Conservation (phyloP, 768 basidiomycete genomes). For the Suillus clintonianus region DNA sequence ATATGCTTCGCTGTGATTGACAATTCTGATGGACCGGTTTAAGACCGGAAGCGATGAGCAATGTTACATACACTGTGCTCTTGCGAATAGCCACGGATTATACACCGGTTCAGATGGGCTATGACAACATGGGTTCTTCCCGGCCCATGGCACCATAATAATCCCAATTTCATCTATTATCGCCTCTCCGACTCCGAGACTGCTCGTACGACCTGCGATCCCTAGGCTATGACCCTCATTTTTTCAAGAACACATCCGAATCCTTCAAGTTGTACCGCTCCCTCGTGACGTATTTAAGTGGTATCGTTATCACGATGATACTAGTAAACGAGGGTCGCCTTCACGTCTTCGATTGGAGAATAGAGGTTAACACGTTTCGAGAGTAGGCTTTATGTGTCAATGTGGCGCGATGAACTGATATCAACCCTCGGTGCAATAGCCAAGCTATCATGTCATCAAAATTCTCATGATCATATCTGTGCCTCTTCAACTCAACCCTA, state of each 20-base stretch:
- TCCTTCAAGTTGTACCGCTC: background rate
- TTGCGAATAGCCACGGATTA: background rate
- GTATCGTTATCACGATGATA: background rate
- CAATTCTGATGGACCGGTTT: background rate
- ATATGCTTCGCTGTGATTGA: background rate
- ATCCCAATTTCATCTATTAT: no score
- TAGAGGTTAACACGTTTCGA: background rate
- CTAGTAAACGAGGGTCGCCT: background rate
- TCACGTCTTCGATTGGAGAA: background rate
- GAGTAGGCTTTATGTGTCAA: background rate
- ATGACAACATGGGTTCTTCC: background rate
- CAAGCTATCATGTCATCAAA: background rate
- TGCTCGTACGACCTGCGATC: background rate
- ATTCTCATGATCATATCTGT: background rate
- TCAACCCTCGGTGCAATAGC: background rate
- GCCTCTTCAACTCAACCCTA: background rate
- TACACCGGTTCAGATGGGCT: background rate
- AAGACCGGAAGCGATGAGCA: background rate
- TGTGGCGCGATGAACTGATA: background rate
- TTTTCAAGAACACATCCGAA: background rate
- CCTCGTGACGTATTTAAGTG: background rate
- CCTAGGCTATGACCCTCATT: background rate
- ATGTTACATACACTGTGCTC: background rate
- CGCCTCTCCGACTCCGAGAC: background rate
- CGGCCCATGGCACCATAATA: background rate